Evolutionary conservation across 495 filamentous ascomycete genomes (phyloP).

Genomic region (Cercophora newfieldiana): DNA sequence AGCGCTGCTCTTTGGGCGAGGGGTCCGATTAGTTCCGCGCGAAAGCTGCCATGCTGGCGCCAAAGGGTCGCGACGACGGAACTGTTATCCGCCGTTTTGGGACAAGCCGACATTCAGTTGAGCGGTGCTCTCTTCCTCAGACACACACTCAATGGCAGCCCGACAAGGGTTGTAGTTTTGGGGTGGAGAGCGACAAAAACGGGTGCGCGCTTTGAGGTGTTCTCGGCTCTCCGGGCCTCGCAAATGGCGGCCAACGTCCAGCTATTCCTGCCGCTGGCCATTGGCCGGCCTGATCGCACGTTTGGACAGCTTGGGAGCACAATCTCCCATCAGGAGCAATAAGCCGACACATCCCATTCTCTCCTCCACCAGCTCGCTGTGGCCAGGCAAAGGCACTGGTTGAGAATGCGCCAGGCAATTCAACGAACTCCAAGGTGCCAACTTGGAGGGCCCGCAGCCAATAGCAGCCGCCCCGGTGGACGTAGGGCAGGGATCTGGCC

Average conservation of each 20-base stretch:
- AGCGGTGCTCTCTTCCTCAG: not conserved
- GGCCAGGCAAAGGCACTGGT: slow-evolving; percentile 28
- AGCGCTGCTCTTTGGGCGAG: not conserved
- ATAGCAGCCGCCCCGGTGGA: slow-evolving; percentile 21
- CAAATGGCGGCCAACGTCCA: slow-evolving; percentile 11
- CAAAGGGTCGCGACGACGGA: slow-evolving; percentile 2
- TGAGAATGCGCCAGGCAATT: slow-evolving; percentile 37
- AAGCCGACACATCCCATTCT: slow-evolving; percentile 22
- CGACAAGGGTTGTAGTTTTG: not conserved
- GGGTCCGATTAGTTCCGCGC: slow-evolving; percentile 8
- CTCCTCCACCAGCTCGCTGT: slow-evolving; percentile 15
- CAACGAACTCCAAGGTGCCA: slow-evolving; percentile 23
- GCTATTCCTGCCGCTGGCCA: slow-evolving; percentile 14
- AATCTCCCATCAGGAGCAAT: slow-evolving; percentile 22
- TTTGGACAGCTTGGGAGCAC: slow-evolving; percentile 13
- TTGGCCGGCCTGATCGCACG: slow-evolving; percentile 19
- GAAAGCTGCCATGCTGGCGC: slow-evolving; percentile 9
- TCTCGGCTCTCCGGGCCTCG: slow-evolving; percentile 7
- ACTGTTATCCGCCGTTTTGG: slow-evolving; percentile 14
- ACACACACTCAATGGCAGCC: slow-evolving; percentile 8
- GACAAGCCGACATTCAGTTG: slow-evolving; percentile 8
- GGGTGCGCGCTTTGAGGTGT: slow-evolving; percentile 17
- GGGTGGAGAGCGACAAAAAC: slow-evolving; percentile 9
- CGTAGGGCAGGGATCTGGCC: slow-evolving; percentile 27
- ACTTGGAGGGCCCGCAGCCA: slow-evolving; percentile 27